Percentiles rank a stretch among this genome's conserved stretches.
Conservation (phyloP, 805 yeast species). For the Naumovozyma baii region DNA sequence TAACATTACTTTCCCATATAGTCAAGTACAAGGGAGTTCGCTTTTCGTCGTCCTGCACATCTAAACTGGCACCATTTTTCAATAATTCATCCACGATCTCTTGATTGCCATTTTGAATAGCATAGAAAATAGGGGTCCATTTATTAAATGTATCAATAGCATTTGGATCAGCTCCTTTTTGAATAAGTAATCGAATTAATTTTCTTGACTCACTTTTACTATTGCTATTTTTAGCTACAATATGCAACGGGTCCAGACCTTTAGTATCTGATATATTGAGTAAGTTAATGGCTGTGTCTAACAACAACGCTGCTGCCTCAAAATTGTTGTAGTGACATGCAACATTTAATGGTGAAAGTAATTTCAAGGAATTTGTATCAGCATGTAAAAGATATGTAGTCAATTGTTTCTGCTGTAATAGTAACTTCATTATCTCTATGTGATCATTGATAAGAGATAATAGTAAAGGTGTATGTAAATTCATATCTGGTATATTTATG, state of each 20-base stretch:
- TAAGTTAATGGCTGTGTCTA: constrained; percentile 27
- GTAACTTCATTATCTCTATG: constrained; percentile 39
- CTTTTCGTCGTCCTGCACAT: constrained; percentile 67
- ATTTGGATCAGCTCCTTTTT: constrained; percentile 70
- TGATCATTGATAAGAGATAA: constrained; percentile 67
- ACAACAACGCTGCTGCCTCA: constrained; percentile 54
- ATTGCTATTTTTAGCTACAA: constrained; percentile 73
- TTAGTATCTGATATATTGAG: constrained; percentile 50
- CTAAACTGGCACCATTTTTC: constrained; percentile 60
- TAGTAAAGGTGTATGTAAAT: constrained; percentile 72
- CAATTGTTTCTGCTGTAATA: constrained; percentile 23
- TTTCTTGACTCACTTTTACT: constrained; percentile 34
- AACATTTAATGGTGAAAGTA: constrained; percentile 67
- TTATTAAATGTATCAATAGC: constrained; percentile 74
- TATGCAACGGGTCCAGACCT: constrained; percentile 80
- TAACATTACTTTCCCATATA: constrained; percentile 86
- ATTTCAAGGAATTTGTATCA: constrained; percentile 31
- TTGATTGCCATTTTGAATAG: constrained; percentile 76
- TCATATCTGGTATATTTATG: constrained; percentile 47
- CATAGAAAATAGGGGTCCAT: constrained; percentile 91
- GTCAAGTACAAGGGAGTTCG: constrained; percentile 79
- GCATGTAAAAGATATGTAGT: no score
- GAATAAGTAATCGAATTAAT: constrained; percentile 56
- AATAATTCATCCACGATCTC: constrained; percentile 62
- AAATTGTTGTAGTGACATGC: constrained; percentile 82